These are phyloP conservation scores for Collybiopsis luxurians DNA, from an alignment of 768 basidiomycete genomes.

Conservation along the genomic window DNA sequence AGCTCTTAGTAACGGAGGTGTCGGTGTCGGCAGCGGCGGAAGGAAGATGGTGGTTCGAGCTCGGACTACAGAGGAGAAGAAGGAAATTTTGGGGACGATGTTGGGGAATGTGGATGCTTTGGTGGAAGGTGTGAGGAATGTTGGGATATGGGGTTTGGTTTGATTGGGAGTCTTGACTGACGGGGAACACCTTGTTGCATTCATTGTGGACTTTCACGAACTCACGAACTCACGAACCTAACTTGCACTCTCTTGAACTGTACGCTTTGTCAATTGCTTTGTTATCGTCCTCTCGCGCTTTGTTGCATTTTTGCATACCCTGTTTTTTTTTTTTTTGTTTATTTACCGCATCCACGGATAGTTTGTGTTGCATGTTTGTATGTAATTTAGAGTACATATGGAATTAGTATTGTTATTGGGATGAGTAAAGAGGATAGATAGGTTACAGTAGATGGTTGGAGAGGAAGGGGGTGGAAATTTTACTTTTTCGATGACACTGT, in stretches of 20 bases:
- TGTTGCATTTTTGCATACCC: constrained; percentile 9
- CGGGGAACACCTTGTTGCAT: constrained; percentile 11
- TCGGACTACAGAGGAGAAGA: constrained; percentile 80
- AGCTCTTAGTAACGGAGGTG: neutral
- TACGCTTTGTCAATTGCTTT: neutral
- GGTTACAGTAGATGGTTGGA: neutral
- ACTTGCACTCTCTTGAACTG: too few species aligned
- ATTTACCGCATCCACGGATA: constrained; percentile 24
- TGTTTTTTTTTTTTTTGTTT: constrained; percentile 19
- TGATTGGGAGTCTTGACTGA: constrained; percentile 12
- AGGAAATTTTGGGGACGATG: constrained; percentile 74
- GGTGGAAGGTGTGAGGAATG: constrained; percentile 82
- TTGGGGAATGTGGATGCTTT: constrained; percentile 90
- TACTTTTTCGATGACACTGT: constrained; percentile 31
- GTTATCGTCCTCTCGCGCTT: constrained; percentile 15
- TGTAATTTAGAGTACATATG: constrained; percentile 1
- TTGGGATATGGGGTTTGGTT: constrained; percentile 82
- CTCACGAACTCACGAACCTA: constrained; percentile 1
- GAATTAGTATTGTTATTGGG: neutral
- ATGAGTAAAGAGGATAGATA: constrained; percentile 19
- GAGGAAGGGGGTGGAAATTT: neutral
- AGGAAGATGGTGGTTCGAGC: constrained; percentile 14
- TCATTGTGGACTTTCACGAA: neutral
- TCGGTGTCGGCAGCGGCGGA: neutral
- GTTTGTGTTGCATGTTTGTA: neutral